A percentile compares a stretch with the other conserved stretches of the same genome.
Conservation (phyloP, 257 asterid species). For the Cruciata laevipes region DNA sequence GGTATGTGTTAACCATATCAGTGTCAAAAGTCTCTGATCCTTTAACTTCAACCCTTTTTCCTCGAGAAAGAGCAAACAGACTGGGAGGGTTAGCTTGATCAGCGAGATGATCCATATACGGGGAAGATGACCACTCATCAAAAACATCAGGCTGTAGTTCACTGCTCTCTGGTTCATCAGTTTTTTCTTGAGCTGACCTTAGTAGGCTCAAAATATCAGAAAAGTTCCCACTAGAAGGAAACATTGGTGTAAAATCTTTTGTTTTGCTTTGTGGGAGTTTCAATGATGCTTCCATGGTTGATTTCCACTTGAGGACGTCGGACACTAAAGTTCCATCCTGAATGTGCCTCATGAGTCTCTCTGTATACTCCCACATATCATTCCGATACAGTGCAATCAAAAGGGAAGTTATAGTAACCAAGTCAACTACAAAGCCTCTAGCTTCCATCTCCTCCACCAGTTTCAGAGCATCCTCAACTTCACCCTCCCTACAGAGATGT, state of each 20-base stretch:
- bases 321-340: slow-evolving; percentile 68
- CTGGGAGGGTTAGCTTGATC: slow-evolving; percentile 26
- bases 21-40: slow-evolving; percentile 74
- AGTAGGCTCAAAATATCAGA: slow-evolving; percentile 40
- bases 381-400: slow-evolving; percentile 52
- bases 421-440: slow-evolving; percentile 69
- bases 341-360: slow-evolving; percentile 67
- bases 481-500: slow-evolving; percentile 62
- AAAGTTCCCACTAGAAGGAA: slow-evolving; percentile 47
- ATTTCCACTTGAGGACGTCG: slow-evolving; percentile 67
- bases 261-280: slow-evolving; percentile 53
- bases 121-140: slow-evolving; percentile 94
- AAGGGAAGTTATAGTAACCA: slow-evolving; percentile 72
- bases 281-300: slow-evolving; percentile 65
- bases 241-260: slow-evolving; percentile 61
- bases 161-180: slow-evolving; percentile 18
- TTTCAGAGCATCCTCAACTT: slow-evolving; percentile 59
- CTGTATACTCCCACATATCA: slow-evolving; percentile 67
- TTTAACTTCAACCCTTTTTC: slow-evolving; percentile 50
- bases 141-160: slow-evolving; percentile 23
- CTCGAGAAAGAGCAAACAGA: slow-evolving; percentile 43
- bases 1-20: slow-evolving; percentile 83
- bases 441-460: slow-evolving; percentile 92
- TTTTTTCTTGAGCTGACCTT: slow-evolving; percentile 19
- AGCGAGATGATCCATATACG: slow-evolving; percentile 77